A percentile compares a stretch with the other conserved stretches of the same genome.
phyloP scores from a whole-genome alignment of 2,329 filamentous ascomycete species.

The Colletotrichum eremochloae region DNA sequence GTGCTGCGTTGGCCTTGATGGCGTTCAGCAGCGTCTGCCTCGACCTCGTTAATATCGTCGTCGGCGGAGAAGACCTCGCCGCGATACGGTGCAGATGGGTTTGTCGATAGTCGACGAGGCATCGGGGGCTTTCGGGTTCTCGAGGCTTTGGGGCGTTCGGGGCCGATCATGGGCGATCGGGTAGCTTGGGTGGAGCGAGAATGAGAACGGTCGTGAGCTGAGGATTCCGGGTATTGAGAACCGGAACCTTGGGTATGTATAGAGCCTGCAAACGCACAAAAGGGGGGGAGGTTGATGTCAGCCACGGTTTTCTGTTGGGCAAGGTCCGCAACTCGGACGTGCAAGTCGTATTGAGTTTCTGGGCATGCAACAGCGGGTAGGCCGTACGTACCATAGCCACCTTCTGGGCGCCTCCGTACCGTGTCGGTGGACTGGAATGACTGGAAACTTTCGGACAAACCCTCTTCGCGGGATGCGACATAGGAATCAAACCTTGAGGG shows the following conservation, averaged over 20 bases:
- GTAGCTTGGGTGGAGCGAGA: conserved; percentile 52
- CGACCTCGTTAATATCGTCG: conserved; percentile 85
- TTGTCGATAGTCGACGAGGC: conserved; percentile 81
- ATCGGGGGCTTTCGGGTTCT: conserved; percentile 80
- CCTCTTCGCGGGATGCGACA: conserved; percentile 57
- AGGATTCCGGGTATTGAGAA: conserved; percentile 51
- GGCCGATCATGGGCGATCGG: conserved; percentile 60
- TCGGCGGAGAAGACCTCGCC: conserved; percentile 92
- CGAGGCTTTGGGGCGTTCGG: conserved; percentile 63
- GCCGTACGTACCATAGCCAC: conserved; percentile 65
- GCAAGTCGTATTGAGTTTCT: conserved; percentile 36
- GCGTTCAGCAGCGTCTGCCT: conserved; percentile 69
- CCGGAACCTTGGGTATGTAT: conserved; percentile 38
- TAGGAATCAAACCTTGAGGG: conserved; percentile 53
- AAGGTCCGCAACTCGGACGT: conserved; percentile 37
- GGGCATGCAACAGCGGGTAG: conserved; percentile 38
- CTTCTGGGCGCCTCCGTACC: conserved; percentile 69
- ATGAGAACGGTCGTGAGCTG: conserved; percentile 55
- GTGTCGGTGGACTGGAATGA: conserved; percentile 73
- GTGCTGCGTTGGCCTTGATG: conserved; percentile 52
- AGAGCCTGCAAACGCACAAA: conserved; percentile 36
- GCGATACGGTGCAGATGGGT: conserved; percentile 77
- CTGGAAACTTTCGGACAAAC: conserved; percentile 67
- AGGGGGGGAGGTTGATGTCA: conserved; percentile 27
- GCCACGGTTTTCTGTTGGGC: conserved; percentile 34